Conservation (phyloP, 768 basidiomycete genomes). For the Russula griseocarnosa region DNA sequence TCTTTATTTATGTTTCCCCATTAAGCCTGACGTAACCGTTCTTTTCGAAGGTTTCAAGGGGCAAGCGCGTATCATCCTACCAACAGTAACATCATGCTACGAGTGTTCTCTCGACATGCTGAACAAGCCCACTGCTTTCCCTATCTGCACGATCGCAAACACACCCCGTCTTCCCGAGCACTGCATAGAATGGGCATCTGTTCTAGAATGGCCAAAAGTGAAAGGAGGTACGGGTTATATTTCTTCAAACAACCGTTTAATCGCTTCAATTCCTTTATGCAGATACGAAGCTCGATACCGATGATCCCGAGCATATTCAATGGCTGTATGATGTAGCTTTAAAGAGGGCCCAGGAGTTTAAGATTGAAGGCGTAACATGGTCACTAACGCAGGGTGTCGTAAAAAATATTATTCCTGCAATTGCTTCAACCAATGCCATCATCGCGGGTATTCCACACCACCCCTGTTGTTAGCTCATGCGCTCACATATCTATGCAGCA, state of each 20-base stretch:
- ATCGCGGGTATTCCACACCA: constrained; percentile 68
- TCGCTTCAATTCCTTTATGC: constrained; percentile 3
- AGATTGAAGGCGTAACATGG: constrained; percentile 98
- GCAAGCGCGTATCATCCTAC: constrained; percentile 94
- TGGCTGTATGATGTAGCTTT: constrained; percentile 86
- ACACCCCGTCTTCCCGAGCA: constrained; percentile 97
- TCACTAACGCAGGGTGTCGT: constrained; percentile 96
- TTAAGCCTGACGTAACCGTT: neutral
- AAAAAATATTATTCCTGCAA: constrained; percentile 99
- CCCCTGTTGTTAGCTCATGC: neutral
- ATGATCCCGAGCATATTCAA: constrained; percentile 93
- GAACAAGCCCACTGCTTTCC: constrained; percentile 94
- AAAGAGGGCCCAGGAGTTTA: constrained; percentile 86
- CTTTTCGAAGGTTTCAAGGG: constrained; percentile 83
- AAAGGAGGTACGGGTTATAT: constrained; percentile 62
- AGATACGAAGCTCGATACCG: constrained; percentile 97
- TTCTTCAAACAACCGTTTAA: neutral
- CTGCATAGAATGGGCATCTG: constrained; percentile 99
- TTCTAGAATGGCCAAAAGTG: constrained; percentile 95
- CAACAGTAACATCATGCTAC: constrained; percentile 93
- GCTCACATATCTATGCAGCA: constrained; percentile 43
- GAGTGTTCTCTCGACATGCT: constrained; percentile 98
- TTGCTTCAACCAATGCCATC: constrained; percentile 97
- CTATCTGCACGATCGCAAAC: constrained; percentile 98
- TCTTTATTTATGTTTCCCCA: constrained; percentile 32